A percentile compares a stretch with the other conserved stretches of the same genome.
Conservation (phyloP, 2,329 filamentous ascomycete species). For the Dactylellina parvicollis region DNA sequence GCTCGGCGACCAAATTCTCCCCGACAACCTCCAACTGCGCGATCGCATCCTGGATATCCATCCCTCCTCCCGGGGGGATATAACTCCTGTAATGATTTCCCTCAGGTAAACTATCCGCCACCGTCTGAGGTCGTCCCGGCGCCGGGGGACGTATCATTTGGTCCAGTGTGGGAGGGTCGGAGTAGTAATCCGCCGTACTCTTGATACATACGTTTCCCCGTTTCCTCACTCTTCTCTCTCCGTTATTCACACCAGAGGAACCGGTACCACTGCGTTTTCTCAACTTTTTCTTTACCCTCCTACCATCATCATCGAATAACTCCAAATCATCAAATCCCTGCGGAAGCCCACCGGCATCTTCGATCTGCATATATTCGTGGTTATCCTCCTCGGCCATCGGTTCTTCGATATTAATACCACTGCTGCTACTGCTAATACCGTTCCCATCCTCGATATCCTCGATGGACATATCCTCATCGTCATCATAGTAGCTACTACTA, state of each 20-base stretch:
- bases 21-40: background rate
- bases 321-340: background rate
- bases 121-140: background rate
- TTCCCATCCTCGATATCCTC: background rate
- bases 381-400: background rate
- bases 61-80: background rate
- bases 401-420: background rate
- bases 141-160: background rate
- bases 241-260: too few relatives aligned
- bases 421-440: background rate
- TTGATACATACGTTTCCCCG: constrained; percentile 12
- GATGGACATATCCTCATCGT: background rate
- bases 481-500: background rate
- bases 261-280: too few relatives aligned
- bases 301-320: too few relatives aligned
- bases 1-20: background rate
- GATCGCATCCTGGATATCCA: background rate
- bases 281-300: background rate
- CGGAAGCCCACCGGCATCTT: too few relatives aligned
- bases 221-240: background rate
- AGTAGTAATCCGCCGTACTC: background rate
- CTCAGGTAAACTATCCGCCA: background rate
- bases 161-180: background rate
- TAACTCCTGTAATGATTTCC: constrained; percentile 11
- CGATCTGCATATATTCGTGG: background rate